These are phyloP conservation scores for Aspergillus nanangensis DNA, from an alignment of 495 filamentous ascomycete species.

Conservation along the genomic window DNA sequence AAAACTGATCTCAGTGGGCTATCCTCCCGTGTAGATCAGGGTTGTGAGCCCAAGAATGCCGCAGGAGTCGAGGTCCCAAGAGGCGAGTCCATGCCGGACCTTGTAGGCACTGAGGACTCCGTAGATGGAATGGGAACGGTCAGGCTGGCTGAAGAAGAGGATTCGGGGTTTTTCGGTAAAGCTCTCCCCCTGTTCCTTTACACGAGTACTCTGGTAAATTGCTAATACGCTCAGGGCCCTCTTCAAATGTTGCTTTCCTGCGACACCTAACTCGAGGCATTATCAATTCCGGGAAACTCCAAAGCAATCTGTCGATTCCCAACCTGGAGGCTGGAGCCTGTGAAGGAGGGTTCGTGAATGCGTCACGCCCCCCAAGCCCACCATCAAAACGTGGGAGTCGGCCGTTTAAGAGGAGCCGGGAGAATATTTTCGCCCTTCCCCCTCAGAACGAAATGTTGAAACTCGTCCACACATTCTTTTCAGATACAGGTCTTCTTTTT, in stretches of 20 bases:
- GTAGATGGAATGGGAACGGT: slow-evolving; percentile 42
- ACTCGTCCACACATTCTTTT: slow-evolving; percentile 32
- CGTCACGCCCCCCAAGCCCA: slow-evolving; percentile 18
- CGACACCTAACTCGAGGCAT: slow-evolving; percentile 30
- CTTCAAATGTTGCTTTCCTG: slow-evolving; percentile 46
- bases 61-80: not conserved
- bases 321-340: not conserved
- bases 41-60: not conserved
- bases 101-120: slow-evolving; percentile 24
- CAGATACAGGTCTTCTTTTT: slow-evolving; percentile 36
- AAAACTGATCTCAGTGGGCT: slow-evolving; percentile 23
- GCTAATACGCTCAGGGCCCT: slow-evolving; percentile 34
- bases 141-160: slow-evolving; percentile 37
- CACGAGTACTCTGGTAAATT: too few relatives aligned
- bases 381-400: not conserved
- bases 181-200: too few relatives aligned
- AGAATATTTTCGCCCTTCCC: slow-evolving; percentile 23
- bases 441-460: slow-evolving; percentile 11
- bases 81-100: slow-evolving; percentile 5
- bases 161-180: slow-evolving; percentile 44
- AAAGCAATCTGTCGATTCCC: not conserved
- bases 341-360: slow-evolving; percentile 21
- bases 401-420: not conserved
- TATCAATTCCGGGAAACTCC: slow-evolving; percentile 1
- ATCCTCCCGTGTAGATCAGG: slow-evolving; percentile 9